A percentile compares a stretch with the other conserved stretches of the same genome.
phyloP scores from a whole-genome alignment of 2,329 filamentous ascomycete species.

The Elsinoe arachidis region DNA sequence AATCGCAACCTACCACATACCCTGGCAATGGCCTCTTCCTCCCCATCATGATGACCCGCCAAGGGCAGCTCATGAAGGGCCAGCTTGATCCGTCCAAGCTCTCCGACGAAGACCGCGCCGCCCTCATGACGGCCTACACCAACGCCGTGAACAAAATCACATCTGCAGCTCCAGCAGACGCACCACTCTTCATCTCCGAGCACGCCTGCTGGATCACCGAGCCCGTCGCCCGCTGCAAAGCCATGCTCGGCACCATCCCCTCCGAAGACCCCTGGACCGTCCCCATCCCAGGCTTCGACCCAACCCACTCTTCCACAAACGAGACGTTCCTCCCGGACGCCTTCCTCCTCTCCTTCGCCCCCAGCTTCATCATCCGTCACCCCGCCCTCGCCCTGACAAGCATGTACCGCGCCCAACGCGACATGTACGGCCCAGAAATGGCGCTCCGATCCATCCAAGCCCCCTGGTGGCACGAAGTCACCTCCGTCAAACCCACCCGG shows the following conservation, averaged over 20 bases:
- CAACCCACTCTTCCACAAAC: background rate
- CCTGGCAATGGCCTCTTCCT: conserved; percentile 10
- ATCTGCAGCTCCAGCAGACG: background rate
- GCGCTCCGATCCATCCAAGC: background rate
- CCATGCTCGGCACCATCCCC: background rate
- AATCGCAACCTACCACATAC: background rate
- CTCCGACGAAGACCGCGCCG: background rate
- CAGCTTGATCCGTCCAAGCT: background rate
- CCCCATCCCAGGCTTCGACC: background rate
- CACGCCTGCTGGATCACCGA: conserved; percentile 8
- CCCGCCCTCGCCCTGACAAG: conserved; percentile 3
- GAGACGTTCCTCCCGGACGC: conserved; percentile 5
- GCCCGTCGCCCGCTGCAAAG: background rate
- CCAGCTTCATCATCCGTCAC: conserved; percentile 10
- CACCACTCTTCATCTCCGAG: conserved; percentile 7
- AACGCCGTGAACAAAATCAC: background rate
- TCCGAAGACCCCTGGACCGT: conserved; percentile 1
- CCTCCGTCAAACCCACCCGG: background rate
- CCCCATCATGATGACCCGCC: conserved; percentile 11
- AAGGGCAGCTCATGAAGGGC: conserved; percentile 6
- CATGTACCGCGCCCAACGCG: conserved; percentile 8
- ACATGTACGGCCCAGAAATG: conserved; percentile 8
- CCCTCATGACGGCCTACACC: conserved; percentile 2
- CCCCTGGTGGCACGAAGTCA: conserved; percentile 8
- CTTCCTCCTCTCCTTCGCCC: conserved; percentile 11